Evolutionary conservation across 805 yeast species (phyloP).

Genomic region (Kluyveromyces aestuarii): DNA sequence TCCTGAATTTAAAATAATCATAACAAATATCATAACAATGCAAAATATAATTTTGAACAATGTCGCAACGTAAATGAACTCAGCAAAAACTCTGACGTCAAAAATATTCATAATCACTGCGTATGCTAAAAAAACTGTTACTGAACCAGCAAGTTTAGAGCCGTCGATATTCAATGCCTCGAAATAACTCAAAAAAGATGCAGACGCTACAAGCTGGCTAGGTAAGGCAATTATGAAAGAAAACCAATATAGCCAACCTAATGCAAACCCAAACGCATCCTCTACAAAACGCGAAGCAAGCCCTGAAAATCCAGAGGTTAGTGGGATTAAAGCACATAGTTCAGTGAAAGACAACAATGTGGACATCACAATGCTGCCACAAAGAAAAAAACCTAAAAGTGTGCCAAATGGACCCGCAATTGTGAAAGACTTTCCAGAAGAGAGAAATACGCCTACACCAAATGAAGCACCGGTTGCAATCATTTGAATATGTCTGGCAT

Average conservation of each 20-base stretch:
- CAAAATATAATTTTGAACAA: constrained; percentile 47
- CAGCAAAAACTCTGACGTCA: constrained; percentile 68
- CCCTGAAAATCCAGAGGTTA: constrained; percentile 55
- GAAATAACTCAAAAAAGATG: constrained; percentile 55
- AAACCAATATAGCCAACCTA: constrained; percentile 56
- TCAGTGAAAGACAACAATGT: constrained; percentile 59
- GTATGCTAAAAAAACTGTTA: constrained; percentile 45
- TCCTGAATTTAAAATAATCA: constrained; percentile 55
- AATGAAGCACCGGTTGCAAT: constrained; percentile 60
- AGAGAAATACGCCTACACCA: constrained; percentile 56
- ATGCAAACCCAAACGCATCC: constrained; percentile 57
- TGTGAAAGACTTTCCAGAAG: constrained; percentile 47
- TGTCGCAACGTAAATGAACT: constrained; percentile 57
- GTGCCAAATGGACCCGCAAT: constrained; percentile 48
- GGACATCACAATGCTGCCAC: constrained; percentile 57
- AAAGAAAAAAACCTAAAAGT: constrained; percentile 48
- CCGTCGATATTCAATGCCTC: constrained; percentile 42
- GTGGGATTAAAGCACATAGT: constrained; percentile 52
- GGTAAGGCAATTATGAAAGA: constrained; percentile 50
- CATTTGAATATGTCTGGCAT: constrained; percentile 50
- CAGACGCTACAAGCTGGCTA: constrained; percentile 56
- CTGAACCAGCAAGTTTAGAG: constrained; percentile 54
- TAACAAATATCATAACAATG: constrained; percentile 46
- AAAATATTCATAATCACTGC: constrained; percentile 46
- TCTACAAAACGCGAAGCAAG: constrained; percentile 56